Conservation (phyloP, 2,329 filamentous ascomycete genomes). For the Sporothrix sp. region DNA sequence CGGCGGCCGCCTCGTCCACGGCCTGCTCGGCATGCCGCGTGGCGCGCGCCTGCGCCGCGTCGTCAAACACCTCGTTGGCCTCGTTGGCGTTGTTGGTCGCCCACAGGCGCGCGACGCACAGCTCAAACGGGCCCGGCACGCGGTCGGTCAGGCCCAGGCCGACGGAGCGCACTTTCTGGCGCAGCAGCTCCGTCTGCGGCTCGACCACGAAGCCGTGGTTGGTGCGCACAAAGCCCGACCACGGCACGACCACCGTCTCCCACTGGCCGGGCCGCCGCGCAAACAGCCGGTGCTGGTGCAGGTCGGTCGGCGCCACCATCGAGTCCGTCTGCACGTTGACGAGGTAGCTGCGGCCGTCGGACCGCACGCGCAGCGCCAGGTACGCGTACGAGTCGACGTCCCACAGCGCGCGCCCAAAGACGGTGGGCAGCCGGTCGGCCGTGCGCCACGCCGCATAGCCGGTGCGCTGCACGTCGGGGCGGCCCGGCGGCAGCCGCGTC, state of each 20-base stretch:
- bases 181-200: slow-evolving; percentile 81
- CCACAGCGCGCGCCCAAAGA: slow-evolving; percentile 83
- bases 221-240: slow-evolving; percentile 88
- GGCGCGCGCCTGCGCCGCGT: slow-evolving; percentile 7
- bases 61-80: slow-evolving; percentile 22
- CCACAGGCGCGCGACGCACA: slow-evolving; percentile 81
- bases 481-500: slow-evolving; percentile 66
- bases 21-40: slow-evolving; percentile 15
- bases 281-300: slow-evolving; percentile 89
- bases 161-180: slow-evolving; percentile 74
- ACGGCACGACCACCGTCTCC: slow-evolving; percentile 90
- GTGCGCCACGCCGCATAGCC: slow-evolving; percentile 92
- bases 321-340: slow-evolving; percentile 94
- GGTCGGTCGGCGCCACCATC: slow-evolving; percentile 74
- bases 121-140: slow-evolving; percentile 76
- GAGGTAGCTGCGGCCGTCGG: slow-evolving; percentile 84
- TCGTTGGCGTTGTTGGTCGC: slow-evolving; percentile 61
- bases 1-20: neutral
- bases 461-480: slow-evolving; percentile 63
- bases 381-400: slow-evolving; percentile 84
- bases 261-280: slow-evolving; percentile 70
- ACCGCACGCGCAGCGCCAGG: slow-evolving; percentile 79
- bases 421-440: slow-evolving; percentile 59
- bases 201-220: slow-evolving; percentile 89
- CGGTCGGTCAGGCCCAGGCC: slow-evolving; percentile 86